phyloP scores from a whole-genome alignment of 345 rosid genomes.

The Pistacia integerrima region DNA sequence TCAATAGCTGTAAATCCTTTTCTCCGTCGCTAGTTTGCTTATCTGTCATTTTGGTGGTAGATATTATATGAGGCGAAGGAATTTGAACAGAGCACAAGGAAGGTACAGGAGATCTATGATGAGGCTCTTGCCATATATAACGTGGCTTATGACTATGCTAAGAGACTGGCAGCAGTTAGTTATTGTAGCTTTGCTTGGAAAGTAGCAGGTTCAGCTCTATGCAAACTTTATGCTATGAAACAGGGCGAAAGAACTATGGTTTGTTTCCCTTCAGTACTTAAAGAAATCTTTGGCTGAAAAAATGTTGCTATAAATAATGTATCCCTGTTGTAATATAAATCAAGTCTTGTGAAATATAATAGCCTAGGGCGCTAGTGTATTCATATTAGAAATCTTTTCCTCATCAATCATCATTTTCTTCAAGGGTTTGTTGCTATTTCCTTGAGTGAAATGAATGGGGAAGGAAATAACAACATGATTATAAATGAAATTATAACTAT shows the following conservation, averaged over 20 bases:
- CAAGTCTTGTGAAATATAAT: neutral
- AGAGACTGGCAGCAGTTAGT: neutral
- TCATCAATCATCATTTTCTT: too few relatives aligned
- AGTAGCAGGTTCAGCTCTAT: constrained; percentile 67
- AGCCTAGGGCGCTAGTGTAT: too few relatives aligned
- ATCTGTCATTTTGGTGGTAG: constrained; percentile 28
- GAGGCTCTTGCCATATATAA: constrained; percentile 65
- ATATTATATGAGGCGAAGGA: constrained; percentile 51
- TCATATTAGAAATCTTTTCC: too few relatives aligned
- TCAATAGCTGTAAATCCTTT: too few relatives aligned
- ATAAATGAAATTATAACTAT: too few relatives aligned
- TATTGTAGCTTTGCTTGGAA: constrained; percentile 71
- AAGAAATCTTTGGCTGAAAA: constrained; percentile 38
- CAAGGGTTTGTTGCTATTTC: too few relatives aligned
- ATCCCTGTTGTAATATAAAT: neutral
- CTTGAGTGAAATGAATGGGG: too few relatives aligned
- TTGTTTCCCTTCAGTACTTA: constrained; percentile 40
- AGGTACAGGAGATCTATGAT: constrained; percentile 36
- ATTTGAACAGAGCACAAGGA: constrained; percentile 47
- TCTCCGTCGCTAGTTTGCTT: neutral
- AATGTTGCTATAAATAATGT: neutral
- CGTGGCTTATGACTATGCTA: constrained; percentile 46
- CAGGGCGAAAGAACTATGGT: constrained; percentile 24
- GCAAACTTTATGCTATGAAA: constrained; percentile 29
- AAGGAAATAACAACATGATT: too few relatives aligned